phyloP scores from a whole-genome alignment of 257 asterid species.

The Solanum medicagineum region DNA sequence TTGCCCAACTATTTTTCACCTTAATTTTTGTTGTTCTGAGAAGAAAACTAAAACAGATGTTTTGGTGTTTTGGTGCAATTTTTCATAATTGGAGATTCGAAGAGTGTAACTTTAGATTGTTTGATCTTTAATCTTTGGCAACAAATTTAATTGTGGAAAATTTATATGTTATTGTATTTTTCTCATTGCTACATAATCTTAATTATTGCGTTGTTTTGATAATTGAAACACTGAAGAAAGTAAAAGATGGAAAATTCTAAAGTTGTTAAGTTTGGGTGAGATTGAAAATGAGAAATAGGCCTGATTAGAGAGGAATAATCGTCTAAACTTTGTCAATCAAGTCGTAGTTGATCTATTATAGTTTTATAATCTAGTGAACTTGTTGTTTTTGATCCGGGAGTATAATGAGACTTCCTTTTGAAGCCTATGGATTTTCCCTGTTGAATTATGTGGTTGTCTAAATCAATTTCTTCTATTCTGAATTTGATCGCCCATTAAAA shows the following conservation, averaged over 20 bases:
- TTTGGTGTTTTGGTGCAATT: background rate
- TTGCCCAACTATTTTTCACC: background rate
- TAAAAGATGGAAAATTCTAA: background rate
- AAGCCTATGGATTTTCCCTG: background rate
- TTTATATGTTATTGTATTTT: background rate
- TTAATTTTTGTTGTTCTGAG: background rate
- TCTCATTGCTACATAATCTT: background rate
- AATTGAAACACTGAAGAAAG: background rate
- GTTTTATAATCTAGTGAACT: background rate
- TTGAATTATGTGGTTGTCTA: background rate
- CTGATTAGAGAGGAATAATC: background rate
- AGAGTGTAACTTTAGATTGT: background rate
- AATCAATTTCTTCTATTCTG: background rate
- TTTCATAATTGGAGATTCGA: background rate
- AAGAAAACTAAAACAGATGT: background rate
- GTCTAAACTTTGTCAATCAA: background rate
- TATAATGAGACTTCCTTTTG: background rate
- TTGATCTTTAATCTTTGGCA: background rate
- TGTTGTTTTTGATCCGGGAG: background rate
- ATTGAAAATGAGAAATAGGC: background rate
- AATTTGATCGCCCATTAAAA: background rate
- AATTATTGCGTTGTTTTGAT: background rate
- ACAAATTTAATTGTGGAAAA: background rate
- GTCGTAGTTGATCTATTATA: background rate
- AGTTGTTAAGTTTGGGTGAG: background rate